Evolutionary conservation across 768 basidiomycete genomes (phyloP).

Genomic region (Boletus eberwhitei): DNA sequence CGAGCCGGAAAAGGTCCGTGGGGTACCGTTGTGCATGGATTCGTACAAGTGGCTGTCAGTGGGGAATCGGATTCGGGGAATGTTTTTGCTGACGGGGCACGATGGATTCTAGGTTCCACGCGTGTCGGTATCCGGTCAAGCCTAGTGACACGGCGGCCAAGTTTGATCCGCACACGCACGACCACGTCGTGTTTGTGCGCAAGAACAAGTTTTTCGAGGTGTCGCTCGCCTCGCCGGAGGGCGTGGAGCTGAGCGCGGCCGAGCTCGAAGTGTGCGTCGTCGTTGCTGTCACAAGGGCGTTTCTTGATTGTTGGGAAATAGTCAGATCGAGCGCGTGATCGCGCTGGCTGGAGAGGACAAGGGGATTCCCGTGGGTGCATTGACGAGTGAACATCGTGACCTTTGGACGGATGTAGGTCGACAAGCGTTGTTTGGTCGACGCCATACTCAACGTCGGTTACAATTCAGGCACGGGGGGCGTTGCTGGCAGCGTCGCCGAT

Average conservation of each 20-base stretch:
- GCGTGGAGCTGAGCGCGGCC: conserved; percentile 68
- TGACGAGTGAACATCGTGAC: conserved; percentile 89
- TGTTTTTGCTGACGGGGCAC: background rate
- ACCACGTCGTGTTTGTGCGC: conserved; percentile 87
- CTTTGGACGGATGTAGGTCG: conserved; percentile 82
- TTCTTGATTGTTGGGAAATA: conserved; percentile 19
- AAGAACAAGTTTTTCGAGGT: conserved; percentile 92
- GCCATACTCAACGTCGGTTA: background rate
- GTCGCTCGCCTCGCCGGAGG: conserved; percentile 58
- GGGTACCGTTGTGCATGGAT: conserved; percentile 79
- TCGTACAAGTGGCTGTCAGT: conserved; percentile 92
- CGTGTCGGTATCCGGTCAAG: conserved; percentile 81
- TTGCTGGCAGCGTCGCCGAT: conserved; percentile 59
- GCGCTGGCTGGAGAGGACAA: conserved; percentile 50
- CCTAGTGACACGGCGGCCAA: conserved; percentile 82
- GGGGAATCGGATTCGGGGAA: background rate
- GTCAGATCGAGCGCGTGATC: conserved; percentile 70
- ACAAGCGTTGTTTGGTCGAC: conserved; percentile 16
- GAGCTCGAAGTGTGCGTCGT: conserved; percentile 70
- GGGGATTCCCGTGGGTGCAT: conserved; percentile 63
- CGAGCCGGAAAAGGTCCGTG: conserved; percentile 83
- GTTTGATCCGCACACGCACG: conserved; percentile 69
- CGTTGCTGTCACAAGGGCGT: background rate
- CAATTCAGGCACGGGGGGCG: conserved; percentile 49
- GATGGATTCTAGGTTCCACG: conserved; percentile 79